Percentiles rank a stretch among this genome's conserved stretches.
Evolutionary conservation across 331 rosid species (phyloP).

Genomic region (Rosa hybrid): DNA sequence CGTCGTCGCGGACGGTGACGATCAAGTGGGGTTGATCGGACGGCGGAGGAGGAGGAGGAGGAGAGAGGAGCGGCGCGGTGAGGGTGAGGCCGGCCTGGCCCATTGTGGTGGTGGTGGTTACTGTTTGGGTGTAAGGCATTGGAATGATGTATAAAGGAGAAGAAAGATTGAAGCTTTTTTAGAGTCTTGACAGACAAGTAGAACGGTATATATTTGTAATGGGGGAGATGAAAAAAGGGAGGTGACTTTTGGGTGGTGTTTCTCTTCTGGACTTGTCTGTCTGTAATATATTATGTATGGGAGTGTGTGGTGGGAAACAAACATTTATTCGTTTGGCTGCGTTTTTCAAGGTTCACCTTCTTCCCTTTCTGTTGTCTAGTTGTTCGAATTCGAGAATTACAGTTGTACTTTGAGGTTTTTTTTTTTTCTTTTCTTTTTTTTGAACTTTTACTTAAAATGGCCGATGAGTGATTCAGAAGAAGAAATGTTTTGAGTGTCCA

Average conservation of each 20-base stretch:
- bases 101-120: conserved; percentile 40
- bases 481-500: too few relatives aligned
- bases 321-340: not conserved
- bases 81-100: conserved; percentile 48
- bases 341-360: not conserved
- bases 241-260: not conserved
- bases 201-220: not conserved
- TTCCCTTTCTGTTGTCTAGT: not conserved
- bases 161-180: not conserved
- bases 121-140: not conserved
- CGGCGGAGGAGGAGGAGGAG: conserved; percentile 19
- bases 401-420: not conserved
- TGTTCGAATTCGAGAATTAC: not conserved
- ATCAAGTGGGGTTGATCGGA: conserved; percentile 48
- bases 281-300: not conserved
- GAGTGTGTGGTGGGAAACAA: not conserved
- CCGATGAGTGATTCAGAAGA: too few relatives aligned
- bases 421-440: too few relatives aligned
- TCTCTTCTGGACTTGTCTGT: too few relatives aligned
- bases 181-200: not conserved
- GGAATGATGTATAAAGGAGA: not conserved
- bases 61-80: conserved; percentile 48
- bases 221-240: not conserved
- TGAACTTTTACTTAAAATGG: too few relatives aligned
- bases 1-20: conserved; percentile 37